Base-by-base conservation (phyloP, 2,329 filamentous ascomycete genomes). In the Sphaerulina vaccinii region DNA sequence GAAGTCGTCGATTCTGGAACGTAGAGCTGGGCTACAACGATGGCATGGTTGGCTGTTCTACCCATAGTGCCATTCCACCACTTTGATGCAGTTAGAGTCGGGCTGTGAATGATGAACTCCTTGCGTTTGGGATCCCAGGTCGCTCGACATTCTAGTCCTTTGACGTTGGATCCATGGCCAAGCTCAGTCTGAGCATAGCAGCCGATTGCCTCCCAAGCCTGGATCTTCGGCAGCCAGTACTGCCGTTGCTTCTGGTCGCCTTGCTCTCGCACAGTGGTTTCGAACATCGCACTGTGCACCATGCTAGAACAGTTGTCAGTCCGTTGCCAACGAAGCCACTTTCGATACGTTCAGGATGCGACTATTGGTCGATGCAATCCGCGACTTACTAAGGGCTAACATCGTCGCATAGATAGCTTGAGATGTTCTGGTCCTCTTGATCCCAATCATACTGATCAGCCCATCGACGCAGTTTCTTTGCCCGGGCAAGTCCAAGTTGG, bases 61-160 rank as follows among this genome's bases (percentile, higher is more conserved):
- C 77, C 77, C 66, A 80, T 70, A 1, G 72, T 71, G 1, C 77
- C 77, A 62, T 79, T 79, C 77, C 77, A 80, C 76, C 75, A 79
- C 63, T 80, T 79, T 58, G 73, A 78, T 1, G 77, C 73, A 1
- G 77, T 79, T 16, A 79, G 62, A 21, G 73, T 74, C 9, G 77
- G 77, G 55, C 75, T 79, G 62, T 79, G 75, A 11, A 80, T 67
- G 24, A 75, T 66, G 52, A 80, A 79, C 27, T 76, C 71, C 52
- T 74, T 73, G 5, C 65, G 67, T 21, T 66, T 59, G 1, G 67
- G 66, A 57, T 78, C 72, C 73, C 75, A 79, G 24, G 65, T 72
- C 1, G 77, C 77, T 40, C 73, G 64, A 11, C 73, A 74, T 54
- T 80, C 77, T 10, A 80, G 58, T 0, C 76, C 76, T 41, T 73